Evolutionary conservation across 1,284 basidiomycete genomes (phyloP).

Genomic region (Gymnopus androsaceus): DNA sequence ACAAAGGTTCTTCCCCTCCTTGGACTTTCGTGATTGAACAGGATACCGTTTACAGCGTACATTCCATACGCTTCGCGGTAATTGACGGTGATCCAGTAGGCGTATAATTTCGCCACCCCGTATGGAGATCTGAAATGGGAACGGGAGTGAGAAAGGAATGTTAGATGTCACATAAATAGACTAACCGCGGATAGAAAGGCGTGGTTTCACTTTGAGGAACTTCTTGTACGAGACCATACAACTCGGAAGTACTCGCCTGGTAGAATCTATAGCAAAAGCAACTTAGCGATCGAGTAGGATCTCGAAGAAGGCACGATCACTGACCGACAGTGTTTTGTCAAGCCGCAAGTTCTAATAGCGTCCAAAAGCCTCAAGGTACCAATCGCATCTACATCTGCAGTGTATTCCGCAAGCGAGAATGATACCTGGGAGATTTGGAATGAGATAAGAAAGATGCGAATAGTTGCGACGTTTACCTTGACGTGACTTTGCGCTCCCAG

Average conservation of each 20-base stretch:
- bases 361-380: slow-evolving; percentile 91
- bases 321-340: slow-evolving; percentile 79
- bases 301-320: not conserved
- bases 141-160: not conserved
- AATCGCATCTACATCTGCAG: slow-evolving; percentile 88
- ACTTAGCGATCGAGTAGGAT: not conserved
- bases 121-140: slow-evolving; percentile 60
- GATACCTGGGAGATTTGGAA: slow-evolving; percentile 54
- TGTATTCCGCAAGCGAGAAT: slow-evolving; percentile 97
- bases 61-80: slow-evolving; percentile 92
- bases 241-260: slow-evolving; percentile 91
- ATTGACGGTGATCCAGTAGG: slow-evolving; percentile 88
- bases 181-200: slow-evolving; percentile 83
- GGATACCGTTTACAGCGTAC: slow-evolving; percentile 88
- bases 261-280: slow-evolving; percentile 56
- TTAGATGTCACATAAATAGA: not conserved
- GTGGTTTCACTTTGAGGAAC: slow-evolving; percentile 90
- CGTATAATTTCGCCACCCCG: slow-evolving; percentile 88
- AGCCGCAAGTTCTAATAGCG: slow-evolving; percentile 88
- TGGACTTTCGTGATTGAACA: slow-evolving; percentile 95
- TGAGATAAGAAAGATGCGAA: not conserved
- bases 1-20: slow-evolving; percentile 90
- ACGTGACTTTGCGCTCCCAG: slow-evolving; percentile 95
- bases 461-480: slow-evolving; percentile 44
- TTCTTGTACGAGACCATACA: slow-evolving; percentile 91